Percentiles rank a stretch among this genome's conserved stretches.
Evolutionary conservation across 2,329 filamentous ascomycete species (phyloP).

Genomic region (Clonostachys byssicola): DNA sequence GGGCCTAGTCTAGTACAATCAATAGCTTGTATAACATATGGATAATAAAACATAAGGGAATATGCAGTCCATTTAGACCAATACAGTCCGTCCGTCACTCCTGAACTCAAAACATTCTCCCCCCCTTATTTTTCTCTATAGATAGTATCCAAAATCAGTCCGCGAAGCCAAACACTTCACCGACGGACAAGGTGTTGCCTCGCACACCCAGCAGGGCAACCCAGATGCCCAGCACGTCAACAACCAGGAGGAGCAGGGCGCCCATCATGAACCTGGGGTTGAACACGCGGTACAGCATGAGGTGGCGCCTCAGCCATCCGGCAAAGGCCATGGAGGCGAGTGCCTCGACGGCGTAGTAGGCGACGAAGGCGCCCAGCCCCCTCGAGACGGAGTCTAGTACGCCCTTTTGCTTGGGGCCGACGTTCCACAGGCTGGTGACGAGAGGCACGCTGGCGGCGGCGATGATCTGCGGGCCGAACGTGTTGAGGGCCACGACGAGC

Average conservation of each 20-base stretch:
- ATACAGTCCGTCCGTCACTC: neutral
- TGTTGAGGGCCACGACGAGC: constrained; percentile 77
- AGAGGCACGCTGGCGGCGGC: constrained; percentile 77
- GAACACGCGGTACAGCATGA: constrained; percentile 97
- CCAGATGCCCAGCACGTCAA: constrained; percentile 70
- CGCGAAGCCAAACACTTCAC: constrained; percentile 83
- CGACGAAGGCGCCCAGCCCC: constrained; percentile 68
- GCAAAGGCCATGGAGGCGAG: constrained; percentile 89
- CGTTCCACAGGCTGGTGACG: constrained; percentile 77
- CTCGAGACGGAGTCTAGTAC: constrained; percentile 68
- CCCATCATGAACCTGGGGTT: constrained; percentile 87
- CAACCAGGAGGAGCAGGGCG: constrained; percentile 63
- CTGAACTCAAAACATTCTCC: neutral
- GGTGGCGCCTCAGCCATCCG: constrained; percentile 78
- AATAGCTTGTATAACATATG: too few species aligned
- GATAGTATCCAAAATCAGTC: constrained; percentile 27
- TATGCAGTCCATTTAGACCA: neutral
- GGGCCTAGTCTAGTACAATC: too few species aligned
- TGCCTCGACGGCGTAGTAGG: constrained; percentile 79
- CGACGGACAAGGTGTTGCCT: constrained; percentile 73
- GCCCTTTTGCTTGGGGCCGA: constrained; percentile 66
- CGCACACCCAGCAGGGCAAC: constrained; percentile 72
- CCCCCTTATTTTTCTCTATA: neutral
- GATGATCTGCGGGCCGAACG: constrained; percentile 84
- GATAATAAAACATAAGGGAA: too few species aligned